Percentiles rank a stretch among this genome's conserved stretches.
Conservation (phyloP, 345 rosid species). For the Citrus australasica region DNA sequence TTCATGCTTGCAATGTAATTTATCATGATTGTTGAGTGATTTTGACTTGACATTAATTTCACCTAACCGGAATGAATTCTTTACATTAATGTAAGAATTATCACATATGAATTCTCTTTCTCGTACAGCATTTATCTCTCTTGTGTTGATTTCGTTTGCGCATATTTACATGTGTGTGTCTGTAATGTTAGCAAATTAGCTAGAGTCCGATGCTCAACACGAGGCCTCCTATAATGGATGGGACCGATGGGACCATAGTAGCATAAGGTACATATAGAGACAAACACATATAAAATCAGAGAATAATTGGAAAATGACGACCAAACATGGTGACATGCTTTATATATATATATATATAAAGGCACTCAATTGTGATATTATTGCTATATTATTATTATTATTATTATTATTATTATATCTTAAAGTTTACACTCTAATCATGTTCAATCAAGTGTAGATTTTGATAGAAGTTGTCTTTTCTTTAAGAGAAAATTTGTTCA, state of each 20-base stretch:
- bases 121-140: not conserved
- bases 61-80: not conserved
- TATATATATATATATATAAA: not conserved
- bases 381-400: not conserved
- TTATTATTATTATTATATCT: not conserved
- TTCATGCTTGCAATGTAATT: not conserved
- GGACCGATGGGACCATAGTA: no score
- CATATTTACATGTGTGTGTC: no score
- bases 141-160: not conserved
- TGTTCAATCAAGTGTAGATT: constrained; percentile 4
- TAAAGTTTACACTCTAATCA: constrained; percentile 12
- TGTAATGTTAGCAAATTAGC: not conserved
- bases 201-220: not conserved
- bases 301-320: not conserved
- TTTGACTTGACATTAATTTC: not conserved
- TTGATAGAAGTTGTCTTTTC: constrained; percentile 4
- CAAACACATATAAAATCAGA: not conserved
- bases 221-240: no score
- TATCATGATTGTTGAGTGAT: not conserved
- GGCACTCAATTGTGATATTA: not conserved
- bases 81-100: not conserved
- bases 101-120: not conserved
- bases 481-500: not conserved
- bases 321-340: not conserved
- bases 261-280: not conserved